Conservation (phyloP, 2,329 filamentous ascomycete species). For the Colletotrichum phormii region DNA sequence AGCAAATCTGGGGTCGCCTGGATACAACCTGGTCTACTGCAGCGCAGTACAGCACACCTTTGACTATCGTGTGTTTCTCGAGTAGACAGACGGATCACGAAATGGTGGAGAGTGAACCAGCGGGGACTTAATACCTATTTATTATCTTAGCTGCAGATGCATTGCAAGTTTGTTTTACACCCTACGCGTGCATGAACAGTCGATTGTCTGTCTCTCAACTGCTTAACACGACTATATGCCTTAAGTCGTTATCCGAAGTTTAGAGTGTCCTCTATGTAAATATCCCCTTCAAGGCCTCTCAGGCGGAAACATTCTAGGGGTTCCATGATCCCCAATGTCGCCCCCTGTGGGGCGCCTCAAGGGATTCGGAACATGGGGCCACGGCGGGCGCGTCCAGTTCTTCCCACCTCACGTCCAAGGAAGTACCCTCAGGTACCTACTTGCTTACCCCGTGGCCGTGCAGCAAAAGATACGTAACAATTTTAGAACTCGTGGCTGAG, state of each 20-base stretch:
- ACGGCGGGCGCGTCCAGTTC: conserved; percentile 27
- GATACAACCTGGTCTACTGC: conserved; percentile 15
- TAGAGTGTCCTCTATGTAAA: conserved; percentile 23
- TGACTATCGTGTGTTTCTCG: neutral
- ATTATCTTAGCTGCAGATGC: too few species aligned
- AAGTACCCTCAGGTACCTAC: neutral
- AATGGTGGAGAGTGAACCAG: neutral
- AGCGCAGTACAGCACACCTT: neutral
- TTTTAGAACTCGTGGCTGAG: conserved; percentile 32
- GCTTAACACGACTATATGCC: neutral
- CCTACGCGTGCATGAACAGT: neutral
- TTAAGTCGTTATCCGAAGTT: neutral
- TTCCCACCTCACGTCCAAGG: neutral
- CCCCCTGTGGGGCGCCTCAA: conserved; percentile 23
- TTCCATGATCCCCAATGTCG: conserved; percentile 3
- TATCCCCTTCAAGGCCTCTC: conserved; percentile 8
- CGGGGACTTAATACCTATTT: too few species aligned
- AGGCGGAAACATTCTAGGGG: conserved; percentile 16
- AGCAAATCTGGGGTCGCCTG: conserved; percentile 24
- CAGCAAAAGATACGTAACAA: conserved; percentile 36
- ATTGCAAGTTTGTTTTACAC: neutral
- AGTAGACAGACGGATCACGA: neutral
- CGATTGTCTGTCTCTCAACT: neutral
- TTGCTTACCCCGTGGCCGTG: conserved; percentile 33
- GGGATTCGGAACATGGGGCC: conserved; percentile 23